A percentile compares a stretch with the other conserved stretches of the same genome.
phyloP scores from a whole-genome alignment of 2,329 filamentous ascomycete species.

The Fusarium goolgardi region DNA sequence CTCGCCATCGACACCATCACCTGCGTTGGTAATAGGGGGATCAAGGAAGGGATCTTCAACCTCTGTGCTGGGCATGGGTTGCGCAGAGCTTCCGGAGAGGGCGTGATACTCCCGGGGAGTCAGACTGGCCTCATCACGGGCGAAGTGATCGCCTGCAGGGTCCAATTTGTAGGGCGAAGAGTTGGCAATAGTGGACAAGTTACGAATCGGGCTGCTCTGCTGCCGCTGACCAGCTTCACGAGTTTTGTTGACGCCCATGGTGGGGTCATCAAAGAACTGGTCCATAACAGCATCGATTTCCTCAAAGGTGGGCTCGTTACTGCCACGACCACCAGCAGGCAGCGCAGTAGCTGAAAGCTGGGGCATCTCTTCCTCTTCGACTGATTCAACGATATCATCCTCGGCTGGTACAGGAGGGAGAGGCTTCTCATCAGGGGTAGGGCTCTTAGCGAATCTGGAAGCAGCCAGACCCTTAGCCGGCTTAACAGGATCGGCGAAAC shows the following conservation, averaged over 20 bases:
- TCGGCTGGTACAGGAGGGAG: constrained; percentile 45
- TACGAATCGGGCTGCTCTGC: constrained; percentile 40
- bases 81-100: constrained; percentile 59
- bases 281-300: constrained; percentile 95
- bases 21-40: constrained; percentile 61
- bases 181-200: constrained; percentile 49
- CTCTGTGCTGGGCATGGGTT: constrained; percentile 63
- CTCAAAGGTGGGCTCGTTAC: constrained; percentile 70
- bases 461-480: constrained; percentile 55
- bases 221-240: constrained; percentile 60
- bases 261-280: constrained; percentile 78
- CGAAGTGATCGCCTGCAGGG: constrained; percentile 62
- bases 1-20: constrained; percentile 61
- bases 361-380: constrained; percentile 45
- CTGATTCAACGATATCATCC: constrained; percentile 47
- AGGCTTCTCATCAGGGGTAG: constrained; percentile 48
- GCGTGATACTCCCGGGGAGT: constrained; percentile 69
- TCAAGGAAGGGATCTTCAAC: constrained; percentile 73
- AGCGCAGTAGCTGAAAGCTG: constrained; percentile 32
- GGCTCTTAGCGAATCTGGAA: constrained; percentile 59
- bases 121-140: constrained; percentile 79
- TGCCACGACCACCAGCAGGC: constrained; percentile 35
- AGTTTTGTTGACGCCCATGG: constrained; percentile 77
- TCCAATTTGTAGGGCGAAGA: constrained; percentile 66
- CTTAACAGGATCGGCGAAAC: constrained; percentile 61